Base-by-base conservation (phyloP, 352 stramenopile genomes). In the Pythium dissimile region DNA sequence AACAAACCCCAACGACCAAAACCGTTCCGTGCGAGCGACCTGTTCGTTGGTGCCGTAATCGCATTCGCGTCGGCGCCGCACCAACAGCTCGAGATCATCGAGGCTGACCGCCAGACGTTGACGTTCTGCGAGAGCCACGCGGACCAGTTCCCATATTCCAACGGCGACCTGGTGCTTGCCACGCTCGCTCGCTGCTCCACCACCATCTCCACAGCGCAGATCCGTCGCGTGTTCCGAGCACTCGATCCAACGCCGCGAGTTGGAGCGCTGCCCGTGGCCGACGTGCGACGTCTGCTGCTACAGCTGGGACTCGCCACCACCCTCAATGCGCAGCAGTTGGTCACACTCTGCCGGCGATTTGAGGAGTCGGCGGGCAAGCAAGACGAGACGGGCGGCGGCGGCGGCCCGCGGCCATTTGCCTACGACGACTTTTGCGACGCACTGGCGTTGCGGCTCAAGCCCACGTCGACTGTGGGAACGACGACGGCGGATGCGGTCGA, bases 111-210 rank as follows among this genome's bases (percentile, higher is more conserved):
- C 23, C 79, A 91, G 54, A 94, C 84, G 15, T 57, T 95, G 8
- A 68, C 59, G n/a, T 92, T 78, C 55, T 94, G 84, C 51, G 84
- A 92, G 64, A 86, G 61, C 37, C 75, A 89, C 47, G 68, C 75
- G 12, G 75, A 94, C 28, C 16, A 64, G 21, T 95, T 94, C 48
- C 69, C 68, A 4, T 89, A 71, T 47, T 90, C 83, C 0, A 68
- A 92, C 34, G 68, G 50, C 23, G 59, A 62, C 18, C 26, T 59
- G 13, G 66, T 91, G n/a, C 38, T 84, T 24, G 15, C 61, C 6
- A 16, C 57, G 5, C 18, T 73, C 16, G 38, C 65, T n/a, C n/a
- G n/a, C n/a, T n/a, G n/a, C n/a, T n/a, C n/a, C 10, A 15, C 6
- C 16, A 28, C 18, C 28, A 30, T 58, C 32, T 30, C 34, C 13